Conservation (phyloP, 2,329 filamentous ascomycete genomes). For the Scleromitrula shiraiana region DNA sequence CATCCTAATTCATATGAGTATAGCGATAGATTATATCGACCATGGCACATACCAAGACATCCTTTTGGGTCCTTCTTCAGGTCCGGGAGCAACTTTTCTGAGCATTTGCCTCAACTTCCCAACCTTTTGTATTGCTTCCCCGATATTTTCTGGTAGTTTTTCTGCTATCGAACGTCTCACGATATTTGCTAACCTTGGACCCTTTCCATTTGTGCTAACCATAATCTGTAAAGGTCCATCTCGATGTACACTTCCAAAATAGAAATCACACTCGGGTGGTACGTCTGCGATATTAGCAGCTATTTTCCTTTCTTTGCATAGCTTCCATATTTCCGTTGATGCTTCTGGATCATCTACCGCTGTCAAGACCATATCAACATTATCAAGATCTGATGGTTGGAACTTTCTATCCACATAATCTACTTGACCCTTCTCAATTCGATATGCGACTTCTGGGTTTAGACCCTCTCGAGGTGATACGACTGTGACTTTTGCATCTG, state of each 20-base stretch:
- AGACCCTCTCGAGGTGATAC: constrained; percentile 73
- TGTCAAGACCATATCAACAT: constrained; percentile 81
- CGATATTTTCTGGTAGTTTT: constrained; percentile 68
- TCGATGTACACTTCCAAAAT: constrained; percentile 92
- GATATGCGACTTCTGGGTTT: constrained; percentile 80
- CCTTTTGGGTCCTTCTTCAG: constrained; percentile 70
- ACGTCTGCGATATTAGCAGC: constrained; percentile 96
- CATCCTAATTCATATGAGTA: constrained; percentile 57
- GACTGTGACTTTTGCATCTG: constrained; percentile 83
- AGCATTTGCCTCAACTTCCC: constrained; percentile 73
- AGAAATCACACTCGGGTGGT: constrained; percentile 94
- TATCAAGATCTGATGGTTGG: constrained; percentile 78
- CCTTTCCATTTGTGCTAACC: constrained; percentile 97
- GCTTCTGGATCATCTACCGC: constrained; percentile 89
- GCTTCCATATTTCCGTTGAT: constrained; percentile 85
- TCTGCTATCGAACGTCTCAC: constrained; percentile 76
- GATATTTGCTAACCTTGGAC: constrained; percentile 80
- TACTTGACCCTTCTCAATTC: constrained; percentile 67
- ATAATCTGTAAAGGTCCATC: constrained; percentile 96
- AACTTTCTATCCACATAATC: constrained; percentile 77
- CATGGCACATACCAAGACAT: constrained; percentile 68
- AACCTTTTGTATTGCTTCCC: constrained; percentile 77
- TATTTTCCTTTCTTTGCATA: constrained; percentile 78
- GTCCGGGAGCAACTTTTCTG: constrained; percentile 63
- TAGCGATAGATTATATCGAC: constrained; percentile 5